Conservation (phyloP, 768 basidiomycete species). For the Amanita jacksonii region DNA sequence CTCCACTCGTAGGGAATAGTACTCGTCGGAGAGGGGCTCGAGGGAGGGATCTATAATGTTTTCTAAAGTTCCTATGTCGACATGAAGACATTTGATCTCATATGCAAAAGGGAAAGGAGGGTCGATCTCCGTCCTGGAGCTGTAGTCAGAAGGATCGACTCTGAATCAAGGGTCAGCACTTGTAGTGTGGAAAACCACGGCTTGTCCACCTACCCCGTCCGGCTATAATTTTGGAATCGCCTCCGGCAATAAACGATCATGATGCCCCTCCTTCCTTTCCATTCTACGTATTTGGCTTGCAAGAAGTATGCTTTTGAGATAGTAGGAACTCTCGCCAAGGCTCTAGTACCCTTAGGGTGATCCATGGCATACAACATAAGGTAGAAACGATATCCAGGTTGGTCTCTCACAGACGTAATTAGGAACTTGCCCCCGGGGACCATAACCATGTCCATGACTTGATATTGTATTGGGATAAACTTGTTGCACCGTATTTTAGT, state of each 20-base stretch:
- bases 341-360: slow-evolving; percentile 33
- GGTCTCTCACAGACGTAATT: slow-evolving; percentile 47
- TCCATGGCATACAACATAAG: slow-evolving; percentile 49
- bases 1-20: slow-evolving; percentile 11
- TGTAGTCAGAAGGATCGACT: slow-evolving; percentile 28
- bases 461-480: slow-evolving; percentile 23
- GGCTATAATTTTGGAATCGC: slow-evolving; percentile 19
- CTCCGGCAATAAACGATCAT: slow-evolving; percentile 45
- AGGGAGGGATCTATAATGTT: slow-evolving; percentile 32
- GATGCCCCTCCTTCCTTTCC: slow-evolving; percentile 35
- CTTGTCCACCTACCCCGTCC: not conserved
- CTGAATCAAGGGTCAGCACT: slow-evolving; percentile 14
- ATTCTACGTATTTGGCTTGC: slow-evolving; percentile 50
- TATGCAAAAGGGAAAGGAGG: slow-evolving; percentile 33
- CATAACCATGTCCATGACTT: slow-evolving; percentile 42
- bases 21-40: slow-evolving; percentile 26
- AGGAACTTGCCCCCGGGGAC: slow-evolving; percentile 64
- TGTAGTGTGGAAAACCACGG: not conserved
- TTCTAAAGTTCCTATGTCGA: slow-evolving; percentile 35
- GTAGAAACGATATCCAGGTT: slow-evolving; percentile 32
- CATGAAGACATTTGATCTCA: slow-evolving; percentile 31
- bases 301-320: slow-evolving; percentile 44
- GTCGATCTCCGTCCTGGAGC: slow-evolving; percentile 29
- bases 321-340: slow-evolving; percentile 41
- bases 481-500: slow-evolving; percentile 24